Percentiles rank a stretch among this genome's conserved stretches.
Evolutionary conservation across 352 stramenopile species (phyloP).

Genomic region (Phytophthora hybrid): DNA sequence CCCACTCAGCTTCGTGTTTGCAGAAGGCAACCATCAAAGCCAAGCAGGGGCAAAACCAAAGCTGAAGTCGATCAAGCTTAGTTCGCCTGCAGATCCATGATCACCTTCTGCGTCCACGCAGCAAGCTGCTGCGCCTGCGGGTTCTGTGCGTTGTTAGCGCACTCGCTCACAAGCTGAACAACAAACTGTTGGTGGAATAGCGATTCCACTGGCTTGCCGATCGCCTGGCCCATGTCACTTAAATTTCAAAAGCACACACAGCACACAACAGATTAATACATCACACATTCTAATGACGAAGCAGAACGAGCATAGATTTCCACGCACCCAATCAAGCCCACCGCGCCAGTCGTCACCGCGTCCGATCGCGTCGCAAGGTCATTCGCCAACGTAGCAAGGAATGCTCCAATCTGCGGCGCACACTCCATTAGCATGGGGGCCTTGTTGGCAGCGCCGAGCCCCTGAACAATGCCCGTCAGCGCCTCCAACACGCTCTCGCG

Average conservation of each 20-base stretch:
- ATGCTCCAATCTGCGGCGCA: slow-evolving; percentile 87
- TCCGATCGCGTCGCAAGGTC: slow-evolving; percentile 88
- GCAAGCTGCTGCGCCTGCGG: slow-evolving; percentile 77
- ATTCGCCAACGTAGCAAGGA: slow-evolving; percentile 88
- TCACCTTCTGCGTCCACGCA: slow-evolving; percentile 80
- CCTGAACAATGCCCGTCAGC: slow-evolving; percentile 97
- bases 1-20: slow-evolving; percentile 18
- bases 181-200: slow-evolving; percentile 79
- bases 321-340: slow-evolving; percentile 90
- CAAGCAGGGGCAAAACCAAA: slow-evolving; percentile 23
- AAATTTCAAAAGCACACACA: slow-evolving; percentile 33
- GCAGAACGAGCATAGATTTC: slow-evolving; percentile 1
- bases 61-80: slow-evolving; percentile 34
- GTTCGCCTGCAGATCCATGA: slow-evolving; percentile 70
- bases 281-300: background rate
- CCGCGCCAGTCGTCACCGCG: slow-evolving; percentile 91
- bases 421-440: slow-evolving; percentile 85
- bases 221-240: slow-evolving; percentile 85
- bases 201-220: slow-evolving; percentile 70
- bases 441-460: slow-evolving; percentile 92
- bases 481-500: slow-evolving; percentile 96
- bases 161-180: slow-evolving; percentile 78
- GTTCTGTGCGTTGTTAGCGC: slow-evolving; percentile 67
- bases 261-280: slow-evolving; percentile 20
- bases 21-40: slow-evolving; percentile 45